Base-by-base conservation (phyloP, 2,329 filamentous ascomycete genomes). In the Beauveria asiatica region DNA sequence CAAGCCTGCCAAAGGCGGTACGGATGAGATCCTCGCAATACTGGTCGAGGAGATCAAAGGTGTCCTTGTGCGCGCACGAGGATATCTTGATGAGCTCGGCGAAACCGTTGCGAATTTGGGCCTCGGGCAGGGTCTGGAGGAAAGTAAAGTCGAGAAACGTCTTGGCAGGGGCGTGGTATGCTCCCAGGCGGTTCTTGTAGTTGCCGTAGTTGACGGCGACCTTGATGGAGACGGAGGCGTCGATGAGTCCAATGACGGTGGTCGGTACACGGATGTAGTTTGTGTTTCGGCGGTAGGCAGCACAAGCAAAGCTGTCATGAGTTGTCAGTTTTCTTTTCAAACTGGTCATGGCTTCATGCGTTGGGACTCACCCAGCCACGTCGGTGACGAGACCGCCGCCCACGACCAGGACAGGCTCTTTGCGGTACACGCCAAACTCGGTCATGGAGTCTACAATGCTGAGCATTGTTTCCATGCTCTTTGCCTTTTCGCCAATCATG, bases 41-140 rank as follows among this genome's bases (percentile, higher is more conserved):
- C 67, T 83, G 80, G 71, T 90, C 86, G 7, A 90, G 78, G 49
- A 89, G 71, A 62, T 89, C 77, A 67, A 88, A 89, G 0, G 87
- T 88, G 19, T 79, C 74, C 23, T 82, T 73, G 68, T 89, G 84
- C 16, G 85, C 84, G 68, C 87, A 89, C 1, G 84, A 86, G 0
- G 85, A 87, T 65, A 90, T 90, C 75, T 90, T 90, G 76, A 90
- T 89, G 64, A 90, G 71, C 74, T 90, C 87, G 21, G 87, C 87
- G 64, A 90, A 89, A 0, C 87, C 87, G 62, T 90, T 89, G 60
- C 87, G 79, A 68, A 90, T 85, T 70, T 90, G 86, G 2, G 84
- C 82, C 10, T 78, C 78, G 0, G 87, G 86, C 0, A 90, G 75
- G 1, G 84, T 87, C 50, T 83, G 82, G n/a, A 89, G 75, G 73